Base-by-base conservation (phyloP, 768 basidiomycete species). In the Myochromella boudieri region DNA sequence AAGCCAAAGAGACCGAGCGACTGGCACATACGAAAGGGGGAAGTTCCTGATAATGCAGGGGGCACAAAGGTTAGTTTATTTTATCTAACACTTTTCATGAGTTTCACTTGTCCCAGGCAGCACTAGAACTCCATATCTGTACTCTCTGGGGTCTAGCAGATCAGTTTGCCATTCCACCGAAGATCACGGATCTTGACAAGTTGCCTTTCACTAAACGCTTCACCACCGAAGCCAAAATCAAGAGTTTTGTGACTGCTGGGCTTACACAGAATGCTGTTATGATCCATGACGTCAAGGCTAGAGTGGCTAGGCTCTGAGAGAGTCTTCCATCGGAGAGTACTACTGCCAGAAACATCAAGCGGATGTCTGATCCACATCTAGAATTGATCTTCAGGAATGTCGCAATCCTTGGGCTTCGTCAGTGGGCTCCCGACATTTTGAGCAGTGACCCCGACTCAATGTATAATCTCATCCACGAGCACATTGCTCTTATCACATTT, bases 351-450 rank as follows among this genome's bases (percentile, higher is more conserved):
- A 52, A 3, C 49, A 53, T 34, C 6, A 6, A 18, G 12, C n/a
- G n/a, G n/a, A n/a, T n/a, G n/a, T n/a, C n/a, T n/a, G n/a, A n/a
- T n/a, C n/a, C n/a, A n/a, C n/a, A n/a, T n/a, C n/a, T n/a, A n/a
- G n/a, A n/a, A n/a, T n/a, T n/a, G n/a, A n/a, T n/a, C n/a, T n/a
- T n/a, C n/a, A n/a, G n/a, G n/a, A n/a, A n/a, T n/a, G n/a, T n/a
- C n/a, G n/a, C n/a, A n/a, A n/a, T n/a, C n/a, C n/a, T n/a, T n/a
- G n/a, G n/a, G n/a, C n/a, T n/a, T n/a, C n/a, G n/a, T n/a, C n/a
- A n/a, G n/a, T n/a, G 55, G 55, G 45, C 51, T 8, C 55, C 55
- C 6, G 55, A 56, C 37, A 21, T 56, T 32, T 42, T 53, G n/a
- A n/a, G n/a, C n/a, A n/a, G n/a, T n/a, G n/a, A n/a, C n/a, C n/a